These are phyloP conservation scores for Coniosporium apollinis DNA, from an alignment of 495 filamentous ascomycete genomes.

Conservation along the genomic window DNA sequence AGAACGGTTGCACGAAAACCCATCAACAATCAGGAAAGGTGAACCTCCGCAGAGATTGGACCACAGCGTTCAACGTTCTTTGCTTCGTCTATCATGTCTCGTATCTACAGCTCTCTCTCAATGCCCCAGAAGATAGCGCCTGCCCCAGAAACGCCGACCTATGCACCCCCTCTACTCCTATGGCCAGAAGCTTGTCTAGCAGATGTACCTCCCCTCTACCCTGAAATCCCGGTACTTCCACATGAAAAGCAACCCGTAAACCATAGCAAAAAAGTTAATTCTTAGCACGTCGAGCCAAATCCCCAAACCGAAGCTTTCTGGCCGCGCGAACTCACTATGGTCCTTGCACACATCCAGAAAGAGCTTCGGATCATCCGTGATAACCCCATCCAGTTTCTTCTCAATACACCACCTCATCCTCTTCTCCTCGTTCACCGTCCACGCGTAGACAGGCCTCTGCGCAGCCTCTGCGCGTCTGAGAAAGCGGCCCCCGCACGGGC, in stretches of 20 bases:
- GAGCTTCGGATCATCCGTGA: slow-evolving; percentile 38
- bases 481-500: slow-evolving; percentile 45
- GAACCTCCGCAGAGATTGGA: no score
- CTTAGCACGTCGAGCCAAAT: background rate
- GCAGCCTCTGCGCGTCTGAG: slow-evolving; percentile 36
- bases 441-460: slow-evolving; percentile 47
- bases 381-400: slow-evolving; percentile 35
- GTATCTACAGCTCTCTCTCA: no score
- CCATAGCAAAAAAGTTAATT: background rate
- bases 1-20: no score
- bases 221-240: slow-evolving; percentile 1
- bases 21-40: no score
- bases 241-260: background rate
- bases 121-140: no score
- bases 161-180: no score
- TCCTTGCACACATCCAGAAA: slow-evolving; percentile 30
- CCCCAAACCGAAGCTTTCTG: background rate
- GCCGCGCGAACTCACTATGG: background rate
- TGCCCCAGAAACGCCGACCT: no score
- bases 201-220: no score
- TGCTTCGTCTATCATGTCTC: no score
- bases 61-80: no score
- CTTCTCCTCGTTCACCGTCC: slow-evolving; percentile 67
- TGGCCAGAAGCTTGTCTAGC: no score
- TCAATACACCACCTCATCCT: slow-evolving; percentile 59